Percentiles rank a stretch among this genome's conserved stretches.
phyloP scores from a whole-genome alignment of 1,284 basidiomycete species.

The Trametes versicolor region DNA sequence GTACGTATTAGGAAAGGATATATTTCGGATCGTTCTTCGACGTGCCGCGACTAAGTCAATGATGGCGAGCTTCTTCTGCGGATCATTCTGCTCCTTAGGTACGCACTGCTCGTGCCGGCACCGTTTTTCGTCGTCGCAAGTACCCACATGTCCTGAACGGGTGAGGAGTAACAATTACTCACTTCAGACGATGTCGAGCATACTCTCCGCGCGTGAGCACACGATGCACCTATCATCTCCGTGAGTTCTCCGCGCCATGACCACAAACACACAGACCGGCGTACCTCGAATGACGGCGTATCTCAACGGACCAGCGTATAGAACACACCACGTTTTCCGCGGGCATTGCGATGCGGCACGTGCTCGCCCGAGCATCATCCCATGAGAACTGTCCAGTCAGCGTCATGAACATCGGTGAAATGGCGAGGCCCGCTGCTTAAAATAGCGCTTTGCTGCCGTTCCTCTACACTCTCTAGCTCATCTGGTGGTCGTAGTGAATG shows the following conservation, averaged over 20 bases:
- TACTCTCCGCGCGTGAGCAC: too few relatives aligned
- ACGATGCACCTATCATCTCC: too few relatives aligned
- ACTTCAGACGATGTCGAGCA: too few relatives aligned
- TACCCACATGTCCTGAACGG: background rate
- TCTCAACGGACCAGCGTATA: background rate
- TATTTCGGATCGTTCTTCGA: constrained; percentile 23
- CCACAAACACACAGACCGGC: too few relatives aligned
- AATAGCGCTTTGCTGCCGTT: background rate
- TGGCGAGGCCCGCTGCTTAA: constrained; percentile 7
- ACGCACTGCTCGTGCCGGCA: background rate
- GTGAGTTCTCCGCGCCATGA: too few relatives aligned
- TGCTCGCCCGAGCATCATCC: background rate
- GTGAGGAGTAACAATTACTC: too few relatives aligned
- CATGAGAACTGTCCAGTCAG: background rate
- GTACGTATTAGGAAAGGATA: constrained; percentile 21
- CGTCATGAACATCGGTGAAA: constrained; percentile 24
- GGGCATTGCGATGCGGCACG: background rate
- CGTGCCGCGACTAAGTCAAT: constrained; percentile 5
- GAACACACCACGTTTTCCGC: background rate
- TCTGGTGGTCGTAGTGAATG: background rate
- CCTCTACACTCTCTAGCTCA: background rate
- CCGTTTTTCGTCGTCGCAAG: background rate
- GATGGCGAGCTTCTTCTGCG: constrained; percentile 7
- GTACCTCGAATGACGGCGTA: too few relatives aligned
- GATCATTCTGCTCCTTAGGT: background rate